These are phyloP conservation scores for Didymella sp. DNA, from an alignment of 2,329 filamentous ascomycete genomes.

Conservation along the genomic window DNA sequence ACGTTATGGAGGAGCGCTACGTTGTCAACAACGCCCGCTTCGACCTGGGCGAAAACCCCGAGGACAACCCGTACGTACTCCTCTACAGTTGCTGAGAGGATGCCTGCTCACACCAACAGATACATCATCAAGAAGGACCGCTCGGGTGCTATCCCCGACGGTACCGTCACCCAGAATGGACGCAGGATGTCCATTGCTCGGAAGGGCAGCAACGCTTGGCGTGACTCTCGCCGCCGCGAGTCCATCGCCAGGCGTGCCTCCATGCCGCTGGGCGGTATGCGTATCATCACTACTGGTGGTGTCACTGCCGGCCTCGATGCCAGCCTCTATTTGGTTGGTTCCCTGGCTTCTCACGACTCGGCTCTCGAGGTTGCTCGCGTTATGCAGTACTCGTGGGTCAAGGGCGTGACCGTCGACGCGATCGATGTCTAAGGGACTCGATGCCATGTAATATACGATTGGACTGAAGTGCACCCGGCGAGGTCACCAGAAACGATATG, in stretches of 20 bases:
- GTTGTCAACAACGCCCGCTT: slow-evolving; percentile 92
- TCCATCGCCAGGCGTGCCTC: slow-evolving; percentile 79
- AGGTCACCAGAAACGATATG: slow-evolving; percentile 30
- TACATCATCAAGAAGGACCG: slow-evolving; percentile 74
- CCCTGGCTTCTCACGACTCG: slow-evolving; percentile 77
- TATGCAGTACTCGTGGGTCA: slow-evolving; percentile 85
- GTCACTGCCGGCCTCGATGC: slow-evolving; percentile 83
- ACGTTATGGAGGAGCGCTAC: slow-evolving; percentile 84
- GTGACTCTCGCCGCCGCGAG: slow-evolving; percentile 78
- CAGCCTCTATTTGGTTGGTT: slow-evolving; percentile 82
- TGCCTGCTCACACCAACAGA: slow-evolving; percentile 62
- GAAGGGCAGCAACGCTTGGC: slow-evolving; percentile 85
- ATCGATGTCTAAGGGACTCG: slow-evolving; percentile 72
- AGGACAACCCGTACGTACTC: slow-evolving; percentile 66
- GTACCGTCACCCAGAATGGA: slow-evolving; percentile 48
- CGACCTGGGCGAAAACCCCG: slow-evolving; percentile 77
- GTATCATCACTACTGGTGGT: slow-evolving; percentile 82
- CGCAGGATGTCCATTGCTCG: slow-evolving; percentile 59
- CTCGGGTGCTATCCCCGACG: slow-evolving; percentile 62
- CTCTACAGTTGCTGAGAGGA: not conserved
- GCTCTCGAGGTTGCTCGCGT: slow-evolving; percentile 76
- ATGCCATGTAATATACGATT: slow-evolving; percentile 35
- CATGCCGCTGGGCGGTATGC: slow-evolving; percentile 71
- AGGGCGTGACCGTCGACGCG: slow-evolving; percentile 83
- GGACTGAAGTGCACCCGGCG: slow-evolving; percentile 30